Base-by-base conservation (phyloP, 192 early-diverging fungal genomes). In the Podila horticola region DNA sequence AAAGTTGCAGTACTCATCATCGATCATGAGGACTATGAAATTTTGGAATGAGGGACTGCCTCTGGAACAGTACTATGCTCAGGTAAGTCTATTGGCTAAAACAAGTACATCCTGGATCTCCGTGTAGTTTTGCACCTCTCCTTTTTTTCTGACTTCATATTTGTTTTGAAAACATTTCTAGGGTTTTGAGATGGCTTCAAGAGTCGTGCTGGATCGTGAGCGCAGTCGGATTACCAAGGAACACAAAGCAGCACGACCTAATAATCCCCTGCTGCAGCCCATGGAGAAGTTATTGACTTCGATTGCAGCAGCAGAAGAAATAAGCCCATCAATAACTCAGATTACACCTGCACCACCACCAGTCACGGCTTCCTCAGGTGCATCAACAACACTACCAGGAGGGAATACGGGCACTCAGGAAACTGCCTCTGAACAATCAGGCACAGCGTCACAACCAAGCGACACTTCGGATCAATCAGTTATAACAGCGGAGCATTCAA, bases 111-210 rank as follows among this genome's bases (percentile, higher is more conserved):
- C 10, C 9, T 36, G 34, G 33, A 36, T 10, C 34, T 8, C 34
- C 34, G 2, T 36, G 34, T 36, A 36, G 11, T 11, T 36, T 36
- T 11, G 33, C 34, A 45, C 10, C 15, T 1, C 26, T 3, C 33
- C 10, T 51, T 20, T 24, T 51, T 34, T 36, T 41, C 29, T 64
- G 13, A 58, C 20, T 2, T 19, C 30, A 30, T 11, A 31, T 61
- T 36, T 26, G 5, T 60, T 62, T 62, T 50, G 20, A 62, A 29
- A 15, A 8, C 4, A 26, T 48, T 38, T 4, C 4, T 34, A 76
- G 74, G 74, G 74, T 2, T 76, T 76, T 41, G 68, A 76, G 22
- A 22, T 76, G 64, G 74, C 74, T 1, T n/a, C 74, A 8, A 64
- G 34, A 62, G 45, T 51, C 36, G 33, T 71, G 26, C 24, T 71